phyloP scores from a whole-genome alignment of 2,329 filamentous ascomycete genomes.

The Diaporthe sp. region DNA sequence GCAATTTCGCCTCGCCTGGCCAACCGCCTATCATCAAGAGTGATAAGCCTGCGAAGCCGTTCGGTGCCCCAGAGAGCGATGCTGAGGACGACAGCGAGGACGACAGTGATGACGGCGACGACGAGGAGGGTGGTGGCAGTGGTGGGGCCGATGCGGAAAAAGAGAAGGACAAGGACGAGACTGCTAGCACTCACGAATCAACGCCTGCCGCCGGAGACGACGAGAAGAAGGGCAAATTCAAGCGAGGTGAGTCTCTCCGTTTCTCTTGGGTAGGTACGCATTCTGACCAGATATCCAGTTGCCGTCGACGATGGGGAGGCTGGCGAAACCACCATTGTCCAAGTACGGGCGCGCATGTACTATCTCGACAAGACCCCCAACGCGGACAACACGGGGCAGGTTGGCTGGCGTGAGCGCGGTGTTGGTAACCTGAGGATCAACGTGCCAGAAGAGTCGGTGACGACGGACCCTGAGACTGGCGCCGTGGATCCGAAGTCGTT shows the following conservation, averaged over 20 bases:
- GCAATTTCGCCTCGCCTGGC: constrained; percentile 77
- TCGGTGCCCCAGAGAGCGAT: constrained; percentile 80
- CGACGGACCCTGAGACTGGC: constrained; percentile 62
- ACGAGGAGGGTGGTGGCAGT: constrained; percentile 49
- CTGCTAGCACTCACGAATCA: constrained; percentile 61
- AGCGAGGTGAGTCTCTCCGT: constrained; percentile 70
- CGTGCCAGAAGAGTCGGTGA: constrained; percentile 67
- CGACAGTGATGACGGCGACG: constrained; percentile 60
- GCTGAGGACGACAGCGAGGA: constrained; percentile 61
- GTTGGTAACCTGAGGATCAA: constrained; percentile 88
- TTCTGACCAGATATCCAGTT: constrained; percentile 54
- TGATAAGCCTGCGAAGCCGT: constrained; percentile 75
- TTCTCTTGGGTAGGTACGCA: background rate
- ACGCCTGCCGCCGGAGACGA: constrained; percentile 61
- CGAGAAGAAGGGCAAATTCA: constrained; percentile 73
- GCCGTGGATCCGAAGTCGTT: constrained; percentile 63
- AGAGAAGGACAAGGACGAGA: constrained; percentile 54
- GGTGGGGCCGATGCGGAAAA: constrained; percentile 49
- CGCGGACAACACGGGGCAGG: constrained; percentile 51
- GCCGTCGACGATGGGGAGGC: constrained; percentile 87
- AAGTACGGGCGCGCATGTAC: constrained; percentile 86
- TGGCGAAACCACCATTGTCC: constrained; percentile 79
- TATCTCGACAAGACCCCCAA: constrained; percentile 68
- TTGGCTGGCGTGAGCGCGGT: constrained; percentile 91
- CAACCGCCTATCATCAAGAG: constrained; percentile 56